Percentiles rank a stretch among this genome's conserved stretches.
Conservation (phyloP, 176 grass and related monocot species). For the Oryza officinalis region DNA sequence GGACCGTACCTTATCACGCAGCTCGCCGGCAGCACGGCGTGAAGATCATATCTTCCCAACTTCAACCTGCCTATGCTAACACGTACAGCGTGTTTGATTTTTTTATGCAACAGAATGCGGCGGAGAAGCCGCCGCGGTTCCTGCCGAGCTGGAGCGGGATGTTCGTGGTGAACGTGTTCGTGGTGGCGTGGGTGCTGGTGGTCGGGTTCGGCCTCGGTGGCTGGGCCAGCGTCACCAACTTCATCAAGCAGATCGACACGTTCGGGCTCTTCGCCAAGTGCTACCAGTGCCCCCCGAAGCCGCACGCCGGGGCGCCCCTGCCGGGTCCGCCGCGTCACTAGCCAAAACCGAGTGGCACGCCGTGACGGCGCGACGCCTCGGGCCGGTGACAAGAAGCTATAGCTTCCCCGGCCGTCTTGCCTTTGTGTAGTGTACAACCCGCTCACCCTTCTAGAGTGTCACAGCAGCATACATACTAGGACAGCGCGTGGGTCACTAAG, state of each 20-base stretch:
- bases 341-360: neutral
- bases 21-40: neutral
- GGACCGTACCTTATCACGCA: conserved; percentile 1
- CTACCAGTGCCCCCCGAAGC: conserved; percentile 59
- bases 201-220: conserved; percentile 80
- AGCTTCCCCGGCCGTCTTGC: neutral
- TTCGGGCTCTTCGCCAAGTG: conserved; percentile 84
- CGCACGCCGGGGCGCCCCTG: conserved; percentile 9
- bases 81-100: neutral
- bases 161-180: conserved; percentile 66
- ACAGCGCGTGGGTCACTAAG: conserved; percentile 5
- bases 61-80: too few species aligned
- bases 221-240: conserved; percentile 78
- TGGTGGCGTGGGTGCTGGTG: conserved; percentile 79
- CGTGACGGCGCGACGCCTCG: neutral
- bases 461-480: neutral
- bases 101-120: conserved; percentile 57
- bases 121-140: conserved; percentile 76
- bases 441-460: neutral
- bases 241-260: conserved; percentile 74
- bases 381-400: neutral
- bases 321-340: conserved; percentile 37
- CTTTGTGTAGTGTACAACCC: neutral
- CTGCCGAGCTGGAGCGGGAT: conserved; percentile 75
- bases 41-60: neutral